Evolutionary conservation across 2,329 filamentous ascomycete genomes (phyloP), one percentile per base, ranked within the genome.

Genomic region (Neocucurbitaria cava): DNA sequence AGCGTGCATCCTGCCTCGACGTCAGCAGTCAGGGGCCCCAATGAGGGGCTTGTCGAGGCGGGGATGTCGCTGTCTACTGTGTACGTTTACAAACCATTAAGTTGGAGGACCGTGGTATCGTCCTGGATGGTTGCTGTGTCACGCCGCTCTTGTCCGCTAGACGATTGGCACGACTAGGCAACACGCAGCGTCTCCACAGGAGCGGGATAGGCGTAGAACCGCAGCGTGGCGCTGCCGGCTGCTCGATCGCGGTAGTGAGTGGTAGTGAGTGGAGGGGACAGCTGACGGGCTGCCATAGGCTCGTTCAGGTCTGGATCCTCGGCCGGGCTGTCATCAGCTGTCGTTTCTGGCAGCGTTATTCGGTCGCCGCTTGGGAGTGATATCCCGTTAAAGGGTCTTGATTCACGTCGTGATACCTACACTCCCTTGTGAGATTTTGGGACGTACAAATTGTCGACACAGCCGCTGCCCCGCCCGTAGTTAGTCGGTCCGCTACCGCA

Each of bases 391-490:
- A 53, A 49, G 52, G 53, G 39, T 36, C 51, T 54, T 36, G 38
- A 51, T 41, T 42, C 39, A 33, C 45, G 36, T 42, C 48, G 52
- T 54, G 55, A 52, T 49, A 55, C 41, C 53, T 48, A 44, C 40
- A 30, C 24, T 30, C 15, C 33, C 33, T 41, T 23, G 36, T 43
- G 28, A 49, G 43, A 49, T 20, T 40, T 26, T 40, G 30, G 26
- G 40, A 47, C 21, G 40, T 57, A 50, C 46, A 53, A 52, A 39
- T 40, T 31, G 36, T 49, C 45, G 20, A 28, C 30, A 26, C 30
- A 36, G 48, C 44, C 54, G 40, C 36, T 56, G 59, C 57, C 60
- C 61, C 63, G 54, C 59, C n/a, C 43, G 26, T 46, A 24, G 47
- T 47, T 33, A 38, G 20, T 26, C 40, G n/a, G n/a, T n/a, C 28